A percentile compares a stretch with the other conserved stretches of the same genome.
Conservation (phyloP, 768 basidiomycete genomes). For the Serendipita indica region DNA sequence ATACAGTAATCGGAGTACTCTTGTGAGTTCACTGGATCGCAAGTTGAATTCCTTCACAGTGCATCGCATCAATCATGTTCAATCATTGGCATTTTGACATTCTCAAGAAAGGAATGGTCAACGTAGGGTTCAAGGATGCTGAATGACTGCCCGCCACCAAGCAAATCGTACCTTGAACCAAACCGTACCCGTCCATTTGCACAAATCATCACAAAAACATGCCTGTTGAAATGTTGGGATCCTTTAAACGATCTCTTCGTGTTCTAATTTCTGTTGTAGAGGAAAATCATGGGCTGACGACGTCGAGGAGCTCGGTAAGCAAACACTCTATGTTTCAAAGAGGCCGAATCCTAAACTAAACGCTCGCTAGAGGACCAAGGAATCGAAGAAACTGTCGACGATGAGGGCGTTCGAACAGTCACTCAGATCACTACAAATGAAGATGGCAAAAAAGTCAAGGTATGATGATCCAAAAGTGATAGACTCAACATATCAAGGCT, state of each 20-base stretch:
- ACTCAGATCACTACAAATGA: constrained; percentile 77
- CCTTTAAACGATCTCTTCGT: not conserved
- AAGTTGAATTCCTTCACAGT: no score
- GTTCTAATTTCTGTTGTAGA: not conserved
- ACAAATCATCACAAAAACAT: no score
- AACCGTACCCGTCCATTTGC: no score
- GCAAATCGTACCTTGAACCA: no score
- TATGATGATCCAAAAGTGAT: constrained; percentile 23
- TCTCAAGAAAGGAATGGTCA: no score
- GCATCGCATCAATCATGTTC: no score
- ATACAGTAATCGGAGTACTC: no score
- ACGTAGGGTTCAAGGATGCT: no score
- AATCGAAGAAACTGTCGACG: constrained; percentile 58
- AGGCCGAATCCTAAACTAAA: not conserved
- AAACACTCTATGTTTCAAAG: not conserved
- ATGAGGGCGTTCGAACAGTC: constrained; percentile 76
- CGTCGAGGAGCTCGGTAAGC: not conserved
- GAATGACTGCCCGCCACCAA: no score
- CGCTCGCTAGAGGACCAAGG: constrained; percentile 28
- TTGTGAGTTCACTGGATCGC: no score
- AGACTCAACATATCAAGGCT: not conserved
- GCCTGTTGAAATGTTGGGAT: constrained; percentile 1
- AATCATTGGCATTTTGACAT: no score
- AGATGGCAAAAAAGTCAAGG: constrained; percentile 91
- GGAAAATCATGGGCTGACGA: not conserved